Evolutionary conservation across 306 rosid genomes (phyloP).

Genomic region (Prunus mume): DNA sequence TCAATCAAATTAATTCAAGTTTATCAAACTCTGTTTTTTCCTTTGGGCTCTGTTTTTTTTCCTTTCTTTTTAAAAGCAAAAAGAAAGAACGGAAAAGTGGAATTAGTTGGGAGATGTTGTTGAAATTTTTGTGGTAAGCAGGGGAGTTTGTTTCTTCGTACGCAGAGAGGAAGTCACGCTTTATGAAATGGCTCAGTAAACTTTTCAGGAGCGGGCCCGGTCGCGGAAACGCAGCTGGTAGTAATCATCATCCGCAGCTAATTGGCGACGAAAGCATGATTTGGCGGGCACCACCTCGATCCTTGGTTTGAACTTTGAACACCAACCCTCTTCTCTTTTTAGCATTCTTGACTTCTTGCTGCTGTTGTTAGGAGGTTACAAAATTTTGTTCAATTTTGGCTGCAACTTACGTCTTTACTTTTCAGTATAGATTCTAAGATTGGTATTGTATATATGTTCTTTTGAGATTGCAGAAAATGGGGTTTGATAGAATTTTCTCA

Average conservation of each 20-base stretch:
- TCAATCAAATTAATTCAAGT: too few relatives aligned
- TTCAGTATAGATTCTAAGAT: background rate
- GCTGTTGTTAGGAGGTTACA: background rate
- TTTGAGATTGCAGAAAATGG: background rate
- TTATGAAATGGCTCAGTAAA: conserved; percentile 92
- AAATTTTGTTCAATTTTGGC: background rate
- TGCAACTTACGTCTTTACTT: background rate
- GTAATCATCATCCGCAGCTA: conserved; percentile 49
- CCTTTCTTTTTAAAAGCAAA: too few relatives aligned
- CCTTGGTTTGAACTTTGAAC: conserved; percentile 43
- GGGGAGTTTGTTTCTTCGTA: conserved; percentile 78
- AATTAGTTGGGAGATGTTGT: conserved; percentile 5
- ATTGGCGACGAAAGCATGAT: conserved; percentile 67
- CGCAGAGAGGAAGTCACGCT: conserved; percentile 82
- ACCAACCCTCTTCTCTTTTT: background rate
- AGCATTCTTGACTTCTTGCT: background rate
- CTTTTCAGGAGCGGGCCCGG: conserved; percentile 66
- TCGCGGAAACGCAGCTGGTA: conserved; percentile 37
- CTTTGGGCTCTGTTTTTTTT: background rate
- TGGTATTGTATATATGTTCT: too few relatives aligned
- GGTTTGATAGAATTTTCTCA: background rate
- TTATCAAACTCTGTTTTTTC: background rate
- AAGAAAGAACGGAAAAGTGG: background rate
- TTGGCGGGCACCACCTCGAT: conserved; percentile 64
- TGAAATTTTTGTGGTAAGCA: conserved; percentile 43